Percentiles rank a stretch among this genome's conserved stretches.
Conservation (phyloP, 192 early-diverging fungal species). For the Coemansia sp. region DNA sequence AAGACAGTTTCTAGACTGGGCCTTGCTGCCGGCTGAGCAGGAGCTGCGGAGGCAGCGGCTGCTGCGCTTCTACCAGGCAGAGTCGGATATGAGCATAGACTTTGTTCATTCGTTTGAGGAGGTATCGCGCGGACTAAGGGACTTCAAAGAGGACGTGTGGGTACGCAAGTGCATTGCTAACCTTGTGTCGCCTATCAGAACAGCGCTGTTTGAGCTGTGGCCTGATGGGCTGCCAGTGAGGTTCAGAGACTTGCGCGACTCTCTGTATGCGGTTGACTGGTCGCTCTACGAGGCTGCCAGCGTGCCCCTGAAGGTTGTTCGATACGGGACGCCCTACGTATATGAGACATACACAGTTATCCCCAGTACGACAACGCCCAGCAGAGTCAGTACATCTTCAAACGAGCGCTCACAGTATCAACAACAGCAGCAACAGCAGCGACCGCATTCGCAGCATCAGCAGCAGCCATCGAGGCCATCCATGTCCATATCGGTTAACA, state of each 20-base stretch:
- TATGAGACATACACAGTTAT: conserved; percentile 31
- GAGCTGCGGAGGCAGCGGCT: conserved; percentile 50
- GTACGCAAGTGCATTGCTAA: conserved; percentile 53
- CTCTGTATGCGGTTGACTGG: conserved; percentile 55
- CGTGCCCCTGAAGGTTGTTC: conserved; percentile 43
- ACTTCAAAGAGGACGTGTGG: conserved; percentile 54
- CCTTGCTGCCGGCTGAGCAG: conserved; percentile 49
- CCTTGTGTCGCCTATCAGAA: conserved; percentile 35
- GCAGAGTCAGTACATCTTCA: conserved; percentile 23
- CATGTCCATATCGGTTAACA: conserved; percentile 9
- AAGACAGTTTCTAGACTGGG: conserved; percentile 54
- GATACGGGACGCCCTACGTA: conserved; percentile 35
- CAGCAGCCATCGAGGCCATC: conserved; percentile 9
- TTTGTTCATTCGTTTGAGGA: conserved; percentile 55
- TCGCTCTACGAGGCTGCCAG: conserved; percentile 52
- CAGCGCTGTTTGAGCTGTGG: conserved; percentile 51
- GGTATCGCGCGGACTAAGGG: conserved; percentile 39
- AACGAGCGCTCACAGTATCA: conserved; percentile 18
- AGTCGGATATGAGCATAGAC: conserved; percentile 52
- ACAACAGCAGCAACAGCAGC: conserved; percentile 7
- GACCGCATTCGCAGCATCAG: conserved; percentile 7
- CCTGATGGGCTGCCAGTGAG: conserved; percentile 47
- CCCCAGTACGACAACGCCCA: conserved; percentile 6
- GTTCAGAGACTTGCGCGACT: conserved; percentile 53
- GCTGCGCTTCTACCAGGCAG: conserved; percentile 45